These are phyloP conservation scores for Stemphylium beticola DNA, from an alignment of 2,329 filamentous ascomycete genomes.

Conservation along the genomic window DNA sequence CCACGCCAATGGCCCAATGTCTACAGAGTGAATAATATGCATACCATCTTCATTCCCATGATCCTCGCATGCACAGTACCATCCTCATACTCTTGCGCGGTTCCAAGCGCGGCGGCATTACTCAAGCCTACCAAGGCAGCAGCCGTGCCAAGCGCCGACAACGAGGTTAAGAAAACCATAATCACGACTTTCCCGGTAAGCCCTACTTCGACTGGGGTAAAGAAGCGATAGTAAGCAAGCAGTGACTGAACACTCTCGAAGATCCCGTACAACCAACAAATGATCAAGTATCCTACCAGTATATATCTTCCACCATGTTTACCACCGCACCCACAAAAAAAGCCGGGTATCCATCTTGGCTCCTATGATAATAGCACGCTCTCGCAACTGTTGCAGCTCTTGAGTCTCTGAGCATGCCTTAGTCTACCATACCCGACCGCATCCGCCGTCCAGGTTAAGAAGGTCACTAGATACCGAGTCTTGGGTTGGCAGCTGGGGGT, in stretches of 20 bases:
- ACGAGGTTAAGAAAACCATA: slow-evolving; percentile 22
- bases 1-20: not conserved
- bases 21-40: not conserved
- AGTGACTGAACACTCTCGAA: too few species aligned
- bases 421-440: not conserved
- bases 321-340: not conserved
- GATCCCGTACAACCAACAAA: not conserved
- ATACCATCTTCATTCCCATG: slow-evolving; percentile 42
- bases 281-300: not conserved
- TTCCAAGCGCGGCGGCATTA: slow-evolving; percentile 29
- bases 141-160: slow-evolving; percentile 19
- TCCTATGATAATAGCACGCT: not conserved
- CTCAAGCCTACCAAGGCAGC: slow-evolving; percentile 26
- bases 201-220: not conserved
- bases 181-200: not conserved
- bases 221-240: not conserved
- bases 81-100: slow-evolving; percentile 43
- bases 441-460: slow-evolving; percentile 11
- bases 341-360: slow-evolving; percentile 1
- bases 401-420: not conserved
- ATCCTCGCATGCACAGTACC: slow-evolving; percentile 44
- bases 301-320: slow-evolving; percentile 1
- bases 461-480: slow-evolving; percentile 12
- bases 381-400: not conserved
- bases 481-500: not conserved